phyloP scores from a whole-genome alignment of 148 eudicot genomes.

The Chenopodium formosanum region DNA sequence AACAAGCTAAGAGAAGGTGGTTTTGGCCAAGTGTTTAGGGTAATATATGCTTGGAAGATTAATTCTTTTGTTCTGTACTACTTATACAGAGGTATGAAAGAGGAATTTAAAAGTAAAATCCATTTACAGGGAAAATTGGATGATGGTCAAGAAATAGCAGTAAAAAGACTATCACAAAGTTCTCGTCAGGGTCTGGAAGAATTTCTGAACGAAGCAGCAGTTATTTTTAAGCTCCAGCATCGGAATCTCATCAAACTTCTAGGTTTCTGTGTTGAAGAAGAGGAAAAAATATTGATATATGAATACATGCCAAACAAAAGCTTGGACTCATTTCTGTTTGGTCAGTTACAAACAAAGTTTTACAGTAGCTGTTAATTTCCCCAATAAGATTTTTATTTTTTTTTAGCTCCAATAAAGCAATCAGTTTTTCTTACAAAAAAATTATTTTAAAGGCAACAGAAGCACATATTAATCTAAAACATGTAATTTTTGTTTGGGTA shows the following conservation, averaged over 20 bases:
- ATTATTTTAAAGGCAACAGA: background rate
- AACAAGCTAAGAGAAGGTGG: slow-evolving; percentile 49
- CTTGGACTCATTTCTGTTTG: slow-evolving; percentile 36
- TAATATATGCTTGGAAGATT: background rate
- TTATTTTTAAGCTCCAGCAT: slow-evolving; percentile 44
- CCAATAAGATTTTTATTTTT: background rate
- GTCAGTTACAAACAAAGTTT: slow-evolving; percentile 3
- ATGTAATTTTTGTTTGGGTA: background rate
- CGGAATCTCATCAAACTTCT: slow-evolving; percentile 40
- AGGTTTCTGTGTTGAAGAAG: slow-evolving; percentile 39
- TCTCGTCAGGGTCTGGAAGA: slow-evolving; percentile 39
- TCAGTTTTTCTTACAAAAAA: background rate
- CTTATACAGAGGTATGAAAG: background rate
- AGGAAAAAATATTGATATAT: slow-evolving; percentile 29
- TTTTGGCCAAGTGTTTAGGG: slow-evolving; percentile 45
- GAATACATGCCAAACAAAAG: slow-evolving; percentile 14
- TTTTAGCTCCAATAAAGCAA: background rate
- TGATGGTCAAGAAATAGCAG: slow-evolving; percentile 36
- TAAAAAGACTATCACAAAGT: slow-evolving; percentile 31
- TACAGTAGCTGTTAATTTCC: background rate
- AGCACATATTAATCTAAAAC: background rate
- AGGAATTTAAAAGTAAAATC: background rate
- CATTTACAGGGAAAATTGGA: slow-evolving; percentile 29
- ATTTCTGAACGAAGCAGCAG: slow-evolving; percentile 36
- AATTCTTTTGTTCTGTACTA: background rate